Conservation (phyloP, 768 basidiomycete species). For the Rhizopogon roseolus region DNA sequence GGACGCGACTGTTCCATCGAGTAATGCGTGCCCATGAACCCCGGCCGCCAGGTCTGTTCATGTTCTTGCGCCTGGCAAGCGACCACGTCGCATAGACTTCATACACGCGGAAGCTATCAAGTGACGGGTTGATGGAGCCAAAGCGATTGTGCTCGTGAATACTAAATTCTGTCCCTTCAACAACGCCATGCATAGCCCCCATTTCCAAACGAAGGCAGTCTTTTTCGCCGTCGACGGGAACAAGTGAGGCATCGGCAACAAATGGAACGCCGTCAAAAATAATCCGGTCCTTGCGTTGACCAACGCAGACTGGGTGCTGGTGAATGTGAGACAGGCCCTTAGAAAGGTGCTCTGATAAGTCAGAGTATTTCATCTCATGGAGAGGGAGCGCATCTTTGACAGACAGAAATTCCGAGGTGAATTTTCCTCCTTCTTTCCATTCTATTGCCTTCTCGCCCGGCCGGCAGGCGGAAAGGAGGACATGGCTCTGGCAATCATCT, state of each 20-base stretch:
- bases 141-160: constrained; percentile 57
- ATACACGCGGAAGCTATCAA: constrained; percentile 46
- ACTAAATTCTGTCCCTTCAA: constrained; percentile 58
- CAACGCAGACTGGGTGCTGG: constrained; percentile 50
- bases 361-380: constrained; percentile 46
- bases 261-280: constrained; percentile 59
- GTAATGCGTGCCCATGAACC: constrained; percentile 52
- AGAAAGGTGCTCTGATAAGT: constrained; percentile 41
- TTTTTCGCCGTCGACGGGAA: constrained; percentile 37
- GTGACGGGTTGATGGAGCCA: constrained; percentile 51
- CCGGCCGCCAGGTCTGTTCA: constrained; percentile 26
- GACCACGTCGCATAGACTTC: constrained; percentile 59
- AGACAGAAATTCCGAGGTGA: constrained; percentile 53
- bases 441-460: constrained; percentile 54
- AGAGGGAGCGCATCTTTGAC: constrained; percentile 42
- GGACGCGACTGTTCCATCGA: constrained; percentile 50
- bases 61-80: constrained; percentile 38
- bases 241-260: constrained; percentile 40
- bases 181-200: constrained; percentile 59
- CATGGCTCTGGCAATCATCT: constrained; percentile 37
- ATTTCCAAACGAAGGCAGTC: constrained; percentile 45
- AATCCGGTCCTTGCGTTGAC: constrained; percentile 41
- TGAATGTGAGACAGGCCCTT: constrained; percentile 28
- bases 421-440: constrained; percentile 57
- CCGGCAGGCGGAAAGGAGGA: constrained; percentile 53